Base-by-base conservation (phyloP, 306 rosid genomes). In the Rosa multiflora region DNA sequence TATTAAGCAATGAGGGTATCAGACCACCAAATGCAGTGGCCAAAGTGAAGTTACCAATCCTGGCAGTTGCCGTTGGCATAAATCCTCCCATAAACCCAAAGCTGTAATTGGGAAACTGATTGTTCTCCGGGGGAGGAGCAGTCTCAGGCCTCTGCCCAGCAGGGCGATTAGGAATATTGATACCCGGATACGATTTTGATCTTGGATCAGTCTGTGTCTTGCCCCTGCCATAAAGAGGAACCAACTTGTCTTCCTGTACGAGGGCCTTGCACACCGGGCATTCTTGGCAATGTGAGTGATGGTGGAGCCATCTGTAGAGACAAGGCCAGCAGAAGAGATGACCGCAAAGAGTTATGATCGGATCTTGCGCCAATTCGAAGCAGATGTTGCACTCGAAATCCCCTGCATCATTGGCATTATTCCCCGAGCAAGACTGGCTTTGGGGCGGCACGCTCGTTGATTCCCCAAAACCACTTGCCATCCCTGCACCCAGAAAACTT, bases 241-340 rank as follows among this genome's bases (percentile, higher is more conserved):
- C 95, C 88, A 95, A 79, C 76, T 91, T 95, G 35, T 90, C 91
- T 58, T 92, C 95, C 59, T 88, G 85, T 18, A 95, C 61, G 13
- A 92, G 87, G 51, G 97, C 97, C 87, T 95, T 95, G 75, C 98
- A 95, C 78, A 95, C 97, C 1, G 99, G 99, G 81, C 99, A 95
- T 78, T 92, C 97, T 69, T 95, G 97, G 37, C 85, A 91, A 73
- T 92, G 93, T 1, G 99, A 95, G 83, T 95, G 99, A 81, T 91
- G 91, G 37, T 90, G 98, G 35, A 95, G 92, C 99, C 99, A 93
- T 74, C 86, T 81, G 77, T 93, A 93, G 10, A 95, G 85, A 74
- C 99, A 95, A 4, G 99, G 98, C 99, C 98, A 95, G 82, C 98
- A 95, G 77, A 82, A 95, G 44, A 95, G 86, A 66, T 95, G 99